phyloP scores from a whole-genome alignment of 2,329 filamentous ascomycete species.

The Annulohypoxylon truncatum region DNA sequence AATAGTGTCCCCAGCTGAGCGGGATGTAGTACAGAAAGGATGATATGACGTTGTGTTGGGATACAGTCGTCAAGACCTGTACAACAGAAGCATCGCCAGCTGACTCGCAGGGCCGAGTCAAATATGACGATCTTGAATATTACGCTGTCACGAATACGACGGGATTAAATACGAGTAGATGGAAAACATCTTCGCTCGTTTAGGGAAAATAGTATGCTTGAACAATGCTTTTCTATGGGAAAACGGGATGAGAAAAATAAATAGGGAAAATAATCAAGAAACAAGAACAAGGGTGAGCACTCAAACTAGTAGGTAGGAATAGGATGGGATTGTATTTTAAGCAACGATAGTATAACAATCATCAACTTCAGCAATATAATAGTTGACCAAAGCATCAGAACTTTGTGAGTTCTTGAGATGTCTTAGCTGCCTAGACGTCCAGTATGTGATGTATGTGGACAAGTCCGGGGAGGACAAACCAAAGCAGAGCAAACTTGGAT shows the following conservation, averaged over 20 bases:
- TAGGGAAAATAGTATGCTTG: not conserved
- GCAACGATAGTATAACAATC: not conserved
- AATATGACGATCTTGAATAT: not conserved
- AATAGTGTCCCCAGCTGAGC: not conserved
- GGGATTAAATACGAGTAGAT: not conserved
- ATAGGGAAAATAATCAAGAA: not conserved
- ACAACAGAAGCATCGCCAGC: slow-evolving; percentile 19
- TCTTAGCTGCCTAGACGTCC: too few species aligned
- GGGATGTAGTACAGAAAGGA: slow-evolving; percentile 13
- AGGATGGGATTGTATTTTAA: not conserved
- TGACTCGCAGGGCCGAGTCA: slow-evolving; percentile 12
- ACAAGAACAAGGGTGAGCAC: not conserved
- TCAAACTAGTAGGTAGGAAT: not conserved
- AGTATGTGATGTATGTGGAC: too few species aligned
- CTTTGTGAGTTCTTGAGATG: not conserved
- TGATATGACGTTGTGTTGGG: slow-evolving; percentile 17
- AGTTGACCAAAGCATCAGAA: slow-evolving; percentile 1
- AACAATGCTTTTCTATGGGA: not conserved
- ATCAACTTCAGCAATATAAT: not conserved
- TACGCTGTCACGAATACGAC: slow-evolving; percentile 7
- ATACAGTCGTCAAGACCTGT: slow-evolving; percentile 22
- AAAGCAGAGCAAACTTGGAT: slow-evolving; percentile 1
- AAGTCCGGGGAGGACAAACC: slow-evolving; percentile 6
- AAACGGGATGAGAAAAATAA: not conserved
- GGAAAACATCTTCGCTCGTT: not conserved